phyloP scores from a whole-genome alignment of 805 yeast genomes.

The Zygotorulaspora florentina region DNA sequence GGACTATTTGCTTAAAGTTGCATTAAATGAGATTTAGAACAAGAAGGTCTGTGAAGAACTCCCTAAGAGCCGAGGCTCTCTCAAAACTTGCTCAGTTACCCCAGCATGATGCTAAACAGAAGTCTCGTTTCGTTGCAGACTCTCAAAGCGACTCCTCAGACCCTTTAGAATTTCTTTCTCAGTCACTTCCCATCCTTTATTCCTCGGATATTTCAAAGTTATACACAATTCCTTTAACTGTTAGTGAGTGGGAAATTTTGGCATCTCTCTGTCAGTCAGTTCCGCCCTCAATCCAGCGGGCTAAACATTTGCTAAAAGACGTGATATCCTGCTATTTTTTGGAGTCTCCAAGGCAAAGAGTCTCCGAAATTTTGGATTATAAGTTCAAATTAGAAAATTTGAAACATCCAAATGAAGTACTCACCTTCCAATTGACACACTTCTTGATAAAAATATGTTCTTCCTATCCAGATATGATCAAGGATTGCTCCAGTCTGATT shows the following conservation, averaged over 20 bases:
- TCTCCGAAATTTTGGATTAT: constrained; percentile 37
- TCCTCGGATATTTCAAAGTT: constrained; percentile 25
- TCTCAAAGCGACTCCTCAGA: constrained; percentile 1
- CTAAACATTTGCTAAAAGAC: constrained; percentile 36
- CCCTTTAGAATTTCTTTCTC: constrained; percentile 17
- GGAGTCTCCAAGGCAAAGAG: constrained; percentile 48
- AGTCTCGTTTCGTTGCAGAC: background rate
- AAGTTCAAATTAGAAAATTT: constrained; percentile 34
- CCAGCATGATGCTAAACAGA: constrained; percentile 2
- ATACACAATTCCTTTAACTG: constrained; percentile 41
- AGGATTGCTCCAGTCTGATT: constrained; percentile 21
- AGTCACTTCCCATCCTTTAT: constrained; percentile 28
- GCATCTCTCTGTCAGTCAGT: constrained; percentile 45
- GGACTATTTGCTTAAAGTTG: constrained; percentile 1
- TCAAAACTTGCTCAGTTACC: constrained; percentile 21
- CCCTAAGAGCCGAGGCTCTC: constrained; percentile 26
- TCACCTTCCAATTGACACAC: constrained; percentile 35
- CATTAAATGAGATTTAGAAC: constrained; percentile 13
- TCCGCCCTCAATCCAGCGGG: constrained; percentile 37
- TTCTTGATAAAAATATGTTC: constrained; percentile 28
- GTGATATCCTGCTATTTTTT: constrained; percentile 46
- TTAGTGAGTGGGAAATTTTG: constrained; percentile 53
- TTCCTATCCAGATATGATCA: constrained; percentile 29
- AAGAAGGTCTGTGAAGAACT: constrained; percentile 6
- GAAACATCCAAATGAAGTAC: constrained; percentile 39